phyloP scores from a whole-genome alignment of 305 asterid genomes.

The Fraxinus greggii region DNA sequence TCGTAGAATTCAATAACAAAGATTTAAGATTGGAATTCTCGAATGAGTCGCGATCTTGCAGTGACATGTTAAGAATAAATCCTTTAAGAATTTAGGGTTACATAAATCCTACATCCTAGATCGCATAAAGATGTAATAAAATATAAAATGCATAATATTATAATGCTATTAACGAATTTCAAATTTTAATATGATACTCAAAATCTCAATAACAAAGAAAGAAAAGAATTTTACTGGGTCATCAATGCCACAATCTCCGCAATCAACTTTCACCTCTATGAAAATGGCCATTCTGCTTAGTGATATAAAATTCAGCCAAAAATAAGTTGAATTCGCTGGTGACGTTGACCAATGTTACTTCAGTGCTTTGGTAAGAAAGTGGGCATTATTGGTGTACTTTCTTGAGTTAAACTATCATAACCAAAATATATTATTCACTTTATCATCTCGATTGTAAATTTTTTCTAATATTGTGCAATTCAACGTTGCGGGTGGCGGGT shows the following conservation, averaged over 20 bases:
- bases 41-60: neutral
- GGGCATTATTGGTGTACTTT: neutral
- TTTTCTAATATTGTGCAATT: neutral
- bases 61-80: neutral
- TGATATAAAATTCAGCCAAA: neutral
- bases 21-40: neutral
- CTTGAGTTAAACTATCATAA: neutral
- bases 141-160: neutral
- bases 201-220: neutral
- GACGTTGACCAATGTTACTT: neutral
- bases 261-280: neutral
- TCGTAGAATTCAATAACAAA: neutral
- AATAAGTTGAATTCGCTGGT: neutral
- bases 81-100: neutral
- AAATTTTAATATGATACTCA: neutral
- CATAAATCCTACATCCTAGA: neutral
- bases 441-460: neutral
- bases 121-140: neutral
- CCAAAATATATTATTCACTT: neutral
- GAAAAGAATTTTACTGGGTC: neutral
- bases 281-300: neutral
- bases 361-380: neutral
- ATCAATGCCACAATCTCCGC: neutral
- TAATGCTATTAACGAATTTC: neutral
- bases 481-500: neutral